These are phyloP conservation scores for Desmodesmus armatus DNA, from an alignment of 139 green algal species.

Conservation along the genomic window DNA sequence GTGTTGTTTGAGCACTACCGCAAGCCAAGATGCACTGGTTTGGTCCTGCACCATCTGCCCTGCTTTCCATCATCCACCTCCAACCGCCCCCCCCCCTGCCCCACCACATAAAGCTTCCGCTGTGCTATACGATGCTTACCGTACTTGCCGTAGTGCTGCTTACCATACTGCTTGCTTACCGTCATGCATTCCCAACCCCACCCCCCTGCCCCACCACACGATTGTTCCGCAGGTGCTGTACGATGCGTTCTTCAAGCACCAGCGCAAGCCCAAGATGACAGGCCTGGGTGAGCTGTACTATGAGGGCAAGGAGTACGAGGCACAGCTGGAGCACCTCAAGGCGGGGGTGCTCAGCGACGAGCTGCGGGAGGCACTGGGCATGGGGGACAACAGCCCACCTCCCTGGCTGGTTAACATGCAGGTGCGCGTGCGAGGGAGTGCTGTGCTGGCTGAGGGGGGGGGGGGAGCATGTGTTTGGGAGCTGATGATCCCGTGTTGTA, in stretches of 20 bases:
- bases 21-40: too few species aligned
- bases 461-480: not conserved
- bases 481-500: too few species aligned
- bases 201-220: not conserved
- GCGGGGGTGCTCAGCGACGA: conserved; percentile 78
- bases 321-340: conserved; percentile 62
- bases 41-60: too few species aligned
- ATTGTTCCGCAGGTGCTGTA: conserved; percentile 84
- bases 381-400: conserved; percentile 79
- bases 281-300: conserved; percentile 96
- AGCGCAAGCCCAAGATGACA: conserved; percentile 93
- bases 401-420: conserved; percentile 99
- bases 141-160: not conserved
- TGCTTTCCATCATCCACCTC: too few species aligned
- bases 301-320: conserved; percentile 89
- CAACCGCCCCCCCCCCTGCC: too few species aligned
- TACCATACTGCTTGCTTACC: not conserved
- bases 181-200: not conserved
- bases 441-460: too few species aligned
- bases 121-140: too few species aligned
- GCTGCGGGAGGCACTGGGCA: conserved; percentile 88
- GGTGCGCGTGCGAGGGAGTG: not conserved
- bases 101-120: too few species aligned
- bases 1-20: too few species aligned
- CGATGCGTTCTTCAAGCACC: conserved; percentile 99